Evolutionary conservation across 805 yeast genomes (phyloP), one percentile per base, ranked within the genome.

Genomic region (Scheffersomyces ergatensis): DNA sequence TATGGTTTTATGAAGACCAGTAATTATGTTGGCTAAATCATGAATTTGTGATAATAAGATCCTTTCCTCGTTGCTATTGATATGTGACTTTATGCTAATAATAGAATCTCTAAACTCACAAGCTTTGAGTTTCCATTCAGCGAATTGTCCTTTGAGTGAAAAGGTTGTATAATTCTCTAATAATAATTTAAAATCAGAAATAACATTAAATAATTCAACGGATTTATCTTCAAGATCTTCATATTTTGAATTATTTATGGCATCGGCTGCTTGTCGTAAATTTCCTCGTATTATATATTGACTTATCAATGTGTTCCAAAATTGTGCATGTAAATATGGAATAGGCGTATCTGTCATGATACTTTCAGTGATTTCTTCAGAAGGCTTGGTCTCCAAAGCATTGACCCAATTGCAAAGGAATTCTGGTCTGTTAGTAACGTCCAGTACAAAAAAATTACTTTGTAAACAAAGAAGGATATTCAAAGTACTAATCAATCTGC

Each of bases 381-480:
- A 78, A 1, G 90, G 90, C 48, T 78, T 77, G 4, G 83, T 80
- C 54, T 84, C 87, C 23, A 83, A 80, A 41, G 78, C 70, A 53
- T 85, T 85, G 19, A 83, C 67, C 93, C 93, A 85, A 36, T 69
- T 72, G 13, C 73, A 59, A 26, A 81, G 58, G 30, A 70, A 54
- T 36, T 67, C 65, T 23, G 81, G 72, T 47, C 67, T 66, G 37
- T 57, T 64, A 42, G 70, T 64, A 11, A 60, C 54, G 14, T 69
- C 65, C 2, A 46, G 41, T 30, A 53, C 51, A 48, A 79, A 81
- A 49, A 70, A 66, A 27, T 77, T 57, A 0, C 86, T 77, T 37
- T 73, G 72, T 20, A 85, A 54, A 49, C 89, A 76, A 44, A 79
- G 81, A 34, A 85, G 53, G 6, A 85, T 75, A 43, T 72, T 70